Evolutionary conservation across 2,329 filamentous ascomycete species (phyloP).

Genomic region (Pseudopyricularia cyperi): DNA sequence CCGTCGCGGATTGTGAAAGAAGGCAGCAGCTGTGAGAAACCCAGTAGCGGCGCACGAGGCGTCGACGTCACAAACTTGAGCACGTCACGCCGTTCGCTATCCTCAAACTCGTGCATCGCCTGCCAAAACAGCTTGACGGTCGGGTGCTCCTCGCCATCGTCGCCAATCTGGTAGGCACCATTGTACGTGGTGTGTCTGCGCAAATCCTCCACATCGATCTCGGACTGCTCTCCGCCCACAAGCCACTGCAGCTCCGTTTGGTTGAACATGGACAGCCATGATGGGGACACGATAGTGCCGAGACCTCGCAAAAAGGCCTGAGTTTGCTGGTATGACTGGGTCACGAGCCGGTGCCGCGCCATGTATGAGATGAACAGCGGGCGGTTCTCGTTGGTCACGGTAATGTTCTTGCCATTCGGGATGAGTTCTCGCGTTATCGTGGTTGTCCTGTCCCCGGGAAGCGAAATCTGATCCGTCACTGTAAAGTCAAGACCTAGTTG

Average conservation of each 20-base stretch:
- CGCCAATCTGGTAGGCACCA: constrained; percentile 79
- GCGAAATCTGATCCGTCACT: constrained; percentile 56
- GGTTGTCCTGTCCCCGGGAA: constrained; percentile 25
- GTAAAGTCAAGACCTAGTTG: constrained; percentile 82
- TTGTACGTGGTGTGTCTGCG: constrained; percentile 75
- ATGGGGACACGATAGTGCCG: constrained; percentile 74
- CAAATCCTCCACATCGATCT: constrained; percentile 80
- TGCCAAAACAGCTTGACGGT: constrained; percentile 85
- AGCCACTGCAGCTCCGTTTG: constrained; percentile 88
- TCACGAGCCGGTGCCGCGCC: constrained; percentile 71
- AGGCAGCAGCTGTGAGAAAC: constrained; percentile 76
- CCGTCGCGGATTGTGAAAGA: constrained; percentile 82
- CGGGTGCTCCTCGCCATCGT: constrained; percentile 75
- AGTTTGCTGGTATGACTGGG: constrained; percentile 71
- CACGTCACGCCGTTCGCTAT: constrained; percentile 69
- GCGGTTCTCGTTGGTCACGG: constrained; percentile 84
- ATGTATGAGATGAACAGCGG: constrained; percentile 91
- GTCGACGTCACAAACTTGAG: constrained; percentile 95
- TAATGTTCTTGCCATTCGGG: constrained; percentile 58
- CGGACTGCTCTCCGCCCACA: constrained; percentile 73
- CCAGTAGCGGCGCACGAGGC: constrained; percentile 75
- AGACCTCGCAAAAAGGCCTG: constrained; percentile 79
- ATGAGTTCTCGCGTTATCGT: constrained; percentile 65
- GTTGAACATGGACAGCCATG: constrained; percentile 98
- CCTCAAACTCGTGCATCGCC: constrained; percentile 64